Conservation (phyloP, 805 yeast species). For the Candida ulmi region DNA sequence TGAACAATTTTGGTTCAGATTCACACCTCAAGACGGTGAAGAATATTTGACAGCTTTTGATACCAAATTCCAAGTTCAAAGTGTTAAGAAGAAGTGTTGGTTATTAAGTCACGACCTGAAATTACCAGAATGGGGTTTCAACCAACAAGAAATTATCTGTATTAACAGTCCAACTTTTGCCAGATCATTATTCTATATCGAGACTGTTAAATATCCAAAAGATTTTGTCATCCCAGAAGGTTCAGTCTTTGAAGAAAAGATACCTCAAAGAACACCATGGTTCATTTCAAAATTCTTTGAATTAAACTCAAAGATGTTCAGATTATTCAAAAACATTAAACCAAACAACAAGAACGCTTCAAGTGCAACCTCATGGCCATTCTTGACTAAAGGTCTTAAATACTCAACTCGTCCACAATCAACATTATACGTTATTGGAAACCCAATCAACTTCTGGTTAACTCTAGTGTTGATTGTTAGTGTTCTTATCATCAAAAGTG, state of each 20-base stretch:
- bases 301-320: conserved; percentile 13
- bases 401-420: conserved; percentile 43
- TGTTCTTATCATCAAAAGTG: conserved; percentile 10
- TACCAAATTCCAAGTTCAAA: conserved; percentile 64
- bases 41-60: conserved; percentile 36
- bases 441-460: conserved; percentile 50
- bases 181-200: conserved; percentile 72
- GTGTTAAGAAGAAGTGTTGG: conserved; percentile 61
- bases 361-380: conserved; percentile 60
- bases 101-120: conserved; percentile 66
- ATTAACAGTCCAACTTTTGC: conserved; percentile 64
- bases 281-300: conserved; percentile 18
- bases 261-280: conserved; percentile 16
- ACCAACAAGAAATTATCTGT: conserved; percentile 87
- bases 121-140: conserved; percentile 81
- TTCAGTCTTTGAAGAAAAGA: conserved; percentile 17
- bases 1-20: conserved; percentile 64
- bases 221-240: conserved; percentile 21
- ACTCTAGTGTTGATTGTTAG: conserved; percentile 30
- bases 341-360: conserved; percentile 25
- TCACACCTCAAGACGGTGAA: conserved; percentile 31
- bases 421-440: conserved; percentile 59
- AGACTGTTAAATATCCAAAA: conserved; percentile 38
- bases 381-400: conserved; percentile 50
- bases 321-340: conserved; percentile 12